These are phyloP conservation scores for Gaeumannomyces tritici DNA, from an alignment of 2,329 filamentous ascomycete species.

Conservation along the genomic window DNA sequence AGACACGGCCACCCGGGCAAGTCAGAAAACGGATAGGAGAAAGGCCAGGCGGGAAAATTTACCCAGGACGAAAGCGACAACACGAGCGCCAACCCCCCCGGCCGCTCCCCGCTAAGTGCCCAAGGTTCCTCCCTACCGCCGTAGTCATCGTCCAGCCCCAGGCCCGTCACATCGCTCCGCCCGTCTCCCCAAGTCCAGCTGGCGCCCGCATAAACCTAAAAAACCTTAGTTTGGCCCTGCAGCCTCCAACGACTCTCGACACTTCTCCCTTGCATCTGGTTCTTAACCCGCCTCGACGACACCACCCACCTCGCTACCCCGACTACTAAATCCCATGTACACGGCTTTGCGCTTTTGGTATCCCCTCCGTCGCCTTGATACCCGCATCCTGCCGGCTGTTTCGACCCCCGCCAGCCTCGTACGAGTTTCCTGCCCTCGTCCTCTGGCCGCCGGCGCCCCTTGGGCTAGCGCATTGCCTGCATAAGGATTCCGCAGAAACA, in stretches of 20 bases:
- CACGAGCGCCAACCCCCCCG: not conserved
- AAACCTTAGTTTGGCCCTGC: not conserved
- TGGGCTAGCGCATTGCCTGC: not conserved
- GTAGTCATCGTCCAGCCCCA: not conserved
- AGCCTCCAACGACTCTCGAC: not conserved
- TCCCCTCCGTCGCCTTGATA: not conserved
- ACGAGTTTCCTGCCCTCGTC: not conserved
- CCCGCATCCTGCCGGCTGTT: not conserved
- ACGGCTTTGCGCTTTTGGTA: not conserved
- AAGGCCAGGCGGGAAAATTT: not conserved
- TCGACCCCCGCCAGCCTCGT: not conserved
- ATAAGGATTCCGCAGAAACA: not conserved
- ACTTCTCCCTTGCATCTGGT: not conserved
- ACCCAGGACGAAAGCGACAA: not conserved
- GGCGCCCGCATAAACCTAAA: not conserved
- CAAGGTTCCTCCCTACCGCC: too few species aligned
- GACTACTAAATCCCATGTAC: not conserved
- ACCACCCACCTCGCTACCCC: not conserved
- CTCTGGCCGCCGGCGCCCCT: not conserved
- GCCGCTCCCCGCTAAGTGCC: too few species aligned
- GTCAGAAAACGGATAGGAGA: not conserved
- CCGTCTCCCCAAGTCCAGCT: not conserved
- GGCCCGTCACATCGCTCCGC: not conserved
- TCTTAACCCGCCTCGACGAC: not conserved
- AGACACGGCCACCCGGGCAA: too few species aligned